A percentile compares a stretch with the other conserved stretches of the same genome.
Evolutionary conservation across 2,329 filamentous ascomycete genomes (phyloP).

Genomic region (Colletotrichum liriopes): DNA sequence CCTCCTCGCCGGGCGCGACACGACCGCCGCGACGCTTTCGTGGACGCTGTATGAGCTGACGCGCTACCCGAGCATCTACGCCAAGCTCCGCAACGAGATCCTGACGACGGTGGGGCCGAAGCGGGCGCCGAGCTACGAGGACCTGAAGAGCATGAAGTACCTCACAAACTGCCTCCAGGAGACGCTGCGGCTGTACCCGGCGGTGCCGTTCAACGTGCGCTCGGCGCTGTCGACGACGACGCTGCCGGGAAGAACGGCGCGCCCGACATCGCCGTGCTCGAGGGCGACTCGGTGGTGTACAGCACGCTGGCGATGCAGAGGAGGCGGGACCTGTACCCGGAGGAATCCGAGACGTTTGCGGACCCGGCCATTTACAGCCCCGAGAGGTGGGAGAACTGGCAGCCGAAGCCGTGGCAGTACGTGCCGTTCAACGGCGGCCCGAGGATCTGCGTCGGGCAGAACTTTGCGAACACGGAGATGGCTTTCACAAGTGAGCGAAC

Average conservation of each 20-base stretch:
- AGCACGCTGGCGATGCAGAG: constrained; percentile 68
- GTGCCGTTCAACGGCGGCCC: constrained; percentile 56
- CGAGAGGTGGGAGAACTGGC: constrained; percentile 67
- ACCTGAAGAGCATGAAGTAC: constrained; percentile 78
- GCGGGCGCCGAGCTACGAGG: constrained; percentile 46
- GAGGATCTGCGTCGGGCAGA: constrained; percentile 67
- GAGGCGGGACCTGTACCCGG: constrained; percentile 63
- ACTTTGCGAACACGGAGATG: constrained; percentile 74
- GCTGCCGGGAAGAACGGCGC: constrained; percentile 62
- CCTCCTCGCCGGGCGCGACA: constrained; percentile 73
- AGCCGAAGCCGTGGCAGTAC: constrained; percentile 68
- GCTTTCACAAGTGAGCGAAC: constrained; percentile 59
- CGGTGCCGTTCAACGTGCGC: constrained; percentile 85
- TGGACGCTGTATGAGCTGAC: constrained; percentile 64
- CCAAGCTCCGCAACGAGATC: constrained; percentile 59
- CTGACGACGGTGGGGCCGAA: constrained; percentile 65
- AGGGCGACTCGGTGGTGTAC: constrained; percentile 64
- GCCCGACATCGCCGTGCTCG: constrained; percentile 60
- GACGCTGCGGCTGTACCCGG: constrained; percentile 82
- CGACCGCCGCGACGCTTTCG: constrained; percentile 65
- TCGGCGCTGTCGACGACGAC: constrained; percentile 81
- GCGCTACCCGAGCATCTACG: constrained; percentile 57
- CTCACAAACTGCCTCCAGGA: constrained; percentile 82
- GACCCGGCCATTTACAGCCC: constrained; percentile 62
- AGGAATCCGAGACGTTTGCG: constrained; percentile 55